Evolutionary conservation across 2,329 filamentous ascomycete genomes (phyloP).

Genomic region (Arthroderma sp.): DNA sequence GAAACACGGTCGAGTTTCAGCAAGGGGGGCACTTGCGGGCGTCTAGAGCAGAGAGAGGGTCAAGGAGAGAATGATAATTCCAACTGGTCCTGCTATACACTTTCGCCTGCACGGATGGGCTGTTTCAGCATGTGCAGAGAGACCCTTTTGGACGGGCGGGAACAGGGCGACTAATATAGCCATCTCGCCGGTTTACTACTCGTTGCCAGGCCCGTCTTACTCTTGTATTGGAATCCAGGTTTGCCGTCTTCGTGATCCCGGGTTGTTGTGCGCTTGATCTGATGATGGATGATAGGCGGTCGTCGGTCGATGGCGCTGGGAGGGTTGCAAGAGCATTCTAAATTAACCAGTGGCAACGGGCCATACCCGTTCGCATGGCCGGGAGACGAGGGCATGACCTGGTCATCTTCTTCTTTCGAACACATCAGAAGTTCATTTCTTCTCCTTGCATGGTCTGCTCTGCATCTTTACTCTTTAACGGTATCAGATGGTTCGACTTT

Average conservation of each 20-base stretch:
- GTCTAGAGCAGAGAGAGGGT: too few relatives aligned
- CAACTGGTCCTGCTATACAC: not conserved
- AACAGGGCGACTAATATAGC: not conserved
- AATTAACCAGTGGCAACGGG: not conserved
- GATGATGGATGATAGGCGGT: not conserved
- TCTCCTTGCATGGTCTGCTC: too few relatives aligned
- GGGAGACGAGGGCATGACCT: not conserved
- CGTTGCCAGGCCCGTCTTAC: too few relatives aligned
- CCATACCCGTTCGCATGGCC: not conserved
- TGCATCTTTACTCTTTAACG: too few relatives aligned
- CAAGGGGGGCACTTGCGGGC: not conserved
- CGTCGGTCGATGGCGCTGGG: too few relatives aligned
- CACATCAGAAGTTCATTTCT: constrained; percentile 1
- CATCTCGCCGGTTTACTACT: not conserved
- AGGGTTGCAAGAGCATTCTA: too few relatives aligned
- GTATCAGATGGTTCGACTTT: too few relatives aligned
- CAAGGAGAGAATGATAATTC: too few relatives aligned
- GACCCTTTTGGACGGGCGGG: not conserved
- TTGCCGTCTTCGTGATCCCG: not conserved
- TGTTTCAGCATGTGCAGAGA: not conserved
- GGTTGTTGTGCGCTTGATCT: not conserved
- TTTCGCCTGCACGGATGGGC: not conserved
- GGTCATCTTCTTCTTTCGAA: not conserved
- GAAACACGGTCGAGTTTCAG: constrained; percentile 1
- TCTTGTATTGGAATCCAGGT: not conserved